Base-by-base conservation (phyloP, 805 yeast genomes). In the Myxozyma geophila region DNA sequence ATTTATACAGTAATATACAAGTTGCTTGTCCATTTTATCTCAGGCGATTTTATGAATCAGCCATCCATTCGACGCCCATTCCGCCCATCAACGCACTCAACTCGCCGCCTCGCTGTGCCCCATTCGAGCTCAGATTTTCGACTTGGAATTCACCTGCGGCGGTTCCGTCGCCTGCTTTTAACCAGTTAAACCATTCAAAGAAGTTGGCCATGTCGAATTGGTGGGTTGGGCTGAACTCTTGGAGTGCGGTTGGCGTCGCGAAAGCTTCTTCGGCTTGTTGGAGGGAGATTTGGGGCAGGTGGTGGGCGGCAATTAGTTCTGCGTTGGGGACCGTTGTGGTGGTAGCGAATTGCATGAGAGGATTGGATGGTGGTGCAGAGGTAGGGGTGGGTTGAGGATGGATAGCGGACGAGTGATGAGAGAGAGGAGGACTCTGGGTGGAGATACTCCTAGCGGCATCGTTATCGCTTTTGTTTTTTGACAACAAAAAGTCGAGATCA, bases 181-280 rank as follows among this genome's bases (percentile, higher is more conserved):
- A 72, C 72, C 73, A 70, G 50, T 66, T 69, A 56, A 70, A 70
- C 71, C 71, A 70, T 19, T 67, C 72, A 51, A 70, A 70, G 33
- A 69, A 66, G 50, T 63, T 54, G 12, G 59, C 67, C 59, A 60
- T 52, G 40, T 59, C 67, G 12, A 63, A 44, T 33, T 54, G 64
- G 41, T 63, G 67, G 10, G 60, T 39, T 5, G 59, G 59, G 33
- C 54, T 43, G 15, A 46, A 36, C 7, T 62, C 62, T 13, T 50
- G 58, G 15, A 40, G 19, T 13, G 39, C 59, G 17, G 4, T 17
- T 12, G 53, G 47, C 2, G 59, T 56, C 2, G 47, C 44, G 21
- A 49, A 43, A 28, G 37, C 12, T 35, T 58, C 56, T 7, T 21
- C 56, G 9, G 46, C 28, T 41, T 41, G 40, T 41, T 51, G 54